Evolutionary conservation across 768 basidiomycete genomes (phyloP), one percentile per base, ranked within the genome.

Genomic region (Lactarius deliciosus): DNA sequence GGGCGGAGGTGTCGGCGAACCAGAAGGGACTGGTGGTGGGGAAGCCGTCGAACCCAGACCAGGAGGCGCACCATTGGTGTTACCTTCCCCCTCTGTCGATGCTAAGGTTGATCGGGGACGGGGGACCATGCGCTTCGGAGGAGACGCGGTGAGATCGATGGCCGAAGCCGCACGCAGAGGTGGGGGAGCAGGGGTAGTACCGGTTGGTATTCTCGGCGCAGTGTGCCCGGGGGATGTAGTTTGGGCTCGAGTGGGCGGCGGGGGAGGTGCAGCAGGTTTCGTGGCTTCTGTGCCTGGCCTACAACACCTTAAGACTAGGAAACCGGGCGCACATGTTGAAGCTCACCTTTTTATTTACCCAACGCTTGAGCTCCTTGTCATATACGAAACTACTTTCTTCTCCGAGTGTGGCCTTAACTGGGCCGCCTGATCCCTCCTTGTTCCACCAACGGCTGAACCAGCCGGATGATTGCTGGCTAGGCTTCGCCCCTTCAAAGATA

Each of bases 321-420:
- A 55, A 56, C 45, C 57, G 7, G 28, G 38, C 0, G 41, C 28
- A 47, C 56, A 10, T 22, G 65, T 61, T 64, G 25, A 10, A 7
- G 69, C 77, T 75, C 67, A 93, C 94, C 80, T 90, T 94, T 77
- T 91, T 96, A 76, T 97, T 95, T 32, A 99, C 88, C 97, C 97
- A 99, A 68, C 90, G 86, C 75, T 96, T 95, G 66, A 89, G 83
- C n/a, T 97, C 94, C 72, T 91, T 88, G 74, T 99, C 97, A 74
- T 92, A 99, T 73, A 93, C 90, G 79, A 98, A 96, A 32, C 87
- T 81, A 32, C 80, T 94, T 74, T 95, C 87, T 71, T 98, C 94
- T 9, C 97, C 97, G 30, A 99, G 84, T 71, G 90, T 98, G 22
- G 96, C 97, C 74, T 88, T 91, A 64, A 96, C 79, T 2, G 96